Evolutionary conservation across 371 early-diverging fungal species (phyloP), one percentile per base, ranked within the genome.

Genomic region (Smittium mucronatum): DNA sequence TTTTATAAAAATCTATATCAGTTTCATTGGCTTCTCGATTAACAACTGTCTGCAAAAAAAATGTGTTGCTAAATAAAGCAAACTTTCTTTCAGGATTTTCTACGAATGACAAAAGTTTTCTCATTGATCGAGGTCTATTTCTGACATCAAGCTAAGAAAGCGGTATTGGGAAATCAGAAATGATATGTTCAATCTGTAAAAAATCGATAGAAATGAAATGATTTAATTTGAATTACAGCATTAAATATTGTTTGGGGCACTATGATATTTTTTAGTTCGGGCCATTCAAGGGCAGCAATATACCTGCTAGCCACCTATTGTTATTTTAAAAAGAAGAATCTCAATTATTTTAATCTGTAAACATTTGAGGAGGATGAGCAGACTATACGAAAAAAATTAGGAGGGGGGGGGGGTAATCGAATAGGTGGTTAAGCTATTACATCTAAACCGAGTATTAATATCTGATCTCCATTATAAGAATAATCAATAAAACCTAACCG

Each of bases 291-390:
- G 34, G n/a, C 2, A 33, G 33, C 58, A 25, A 36, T 58, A 36
- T 68, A 68, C n/a, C 69, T 68, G 36, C 69, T 68, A 2, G 69
- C n/a, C 2, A 68, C 69, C 67, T 67, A 67, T 11, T 11, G 28
- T 36, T 11, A 67, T 26, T 28, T 34, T 34, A 21, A 21, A 64
- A 17, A 21, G 25, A 26, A 64, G 64, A 17, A 57, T 57, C 21
- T 57, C 26, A 21, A 34, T 34, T 17, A 17, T 17, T 25, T 21
- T 17, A 25, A 34, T 64, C 64, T 64, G 21, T 21, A 17, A 64
- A 17, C 21, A 17, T n/a, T n/a, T n/a, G n/a, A n/a, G n/a, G n/a
- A n/a, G n/a, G n/a, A n/a, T n/a, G n/a, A n/a, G n/a, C n/a, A n/a
- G n/a, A n/a, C n/a, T n/a, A n/a, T n/a, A n/a, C n/a, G n/a, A n/a